A percentile compares a stretch with the other conserved stretches of the same genome.
Conservation (phyloP, 2,329 filamentous ascomycete genomes). For the Capronia coronata region DNA sequence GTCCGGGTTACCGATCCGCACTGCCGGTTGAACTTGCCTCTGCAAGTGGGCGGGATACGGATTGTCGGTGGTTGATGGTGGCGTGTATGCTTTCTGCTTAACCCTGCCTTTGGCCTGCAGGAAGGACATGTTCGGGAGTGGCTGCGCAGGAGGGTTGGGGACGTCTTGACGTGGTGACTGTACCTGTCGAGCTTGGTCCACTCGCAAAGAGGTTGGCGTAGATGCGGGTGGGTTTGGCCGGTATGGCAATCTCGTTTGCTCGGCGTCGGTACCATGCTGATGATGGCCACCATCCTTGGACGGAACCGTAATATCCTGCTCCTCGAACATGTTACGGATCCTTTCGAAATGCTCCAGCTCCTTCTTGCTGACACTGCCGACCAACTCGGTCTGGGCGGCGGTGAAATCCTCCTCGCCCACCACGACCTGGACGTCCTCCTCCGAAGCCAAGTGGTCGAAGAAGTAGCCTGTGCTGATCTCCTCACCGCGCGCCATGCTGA, state of each 20-base stretch:
- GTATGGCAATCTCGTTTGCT: slow-evolving; percentile 29
- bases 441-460: slow-evolving; percentile 83
- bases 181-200: not conserved
- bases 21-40: slow-evolving; percentile 14
- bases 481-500: slow-evolving; percentile 40
- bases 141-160: too few species aligned
- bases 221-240: slow-evolving; percentile 20
- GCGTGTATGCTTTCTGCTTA: slow-evolving; percentile 21
- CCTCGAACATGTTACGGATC: slow-evolving; percentile 76
- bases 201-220: not conserved
- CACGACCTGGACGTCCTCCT: slow-evolving; percentile 76
- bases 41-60: not conserved
- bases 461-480: slow-evolving; percentile 82
- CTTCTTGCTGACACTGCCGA: slow-evolving; percentile 88
- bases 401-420: slow-evolving; percentile 86
- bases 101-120: slow-evolving; percentile 22
- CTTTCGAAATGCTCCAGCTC: slow-evolving; percentile 86
- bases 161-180: not conserved
- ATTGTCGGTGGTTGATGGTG: slow-evolving; percentile 2
- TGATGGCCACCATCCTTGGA: slow-evolving; percentile 34
- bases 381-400: slow-evolving; percentile 71
- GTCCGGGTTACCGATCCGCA: slow-evolving; percentile 26
- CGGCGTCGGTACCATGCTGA: too few species aligned
- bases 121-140: too few species aligned
- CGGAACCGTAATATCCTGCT: slow-evolving; percentile 34